phyloP scores from a whole-genome alignment of 805 yeast genomes.

The Danielia oregonensis region DNA sequence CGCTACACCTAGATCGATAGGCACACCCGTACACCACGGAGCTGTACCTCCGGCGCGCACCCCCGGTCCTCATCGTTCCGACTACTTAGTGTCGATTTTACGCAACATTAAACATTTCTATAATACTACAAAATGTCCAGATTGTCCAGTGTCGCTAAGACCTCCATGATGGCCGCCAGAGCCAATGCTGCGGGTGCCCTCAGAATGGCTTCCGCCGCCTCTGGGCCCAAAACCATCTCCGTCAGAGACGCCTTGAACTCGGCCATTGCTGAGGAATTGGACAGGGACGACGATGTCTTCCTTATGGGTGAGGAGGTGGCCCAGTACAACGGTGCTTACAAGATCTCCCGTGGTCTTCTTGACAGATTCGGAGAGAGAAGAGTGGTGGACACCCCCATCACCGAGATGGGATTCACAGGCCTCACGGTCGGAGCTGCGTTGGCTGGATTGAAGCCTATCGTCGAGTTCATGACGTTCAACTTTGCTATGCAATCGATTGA shows the following conservation, averaged over 20 bases:
- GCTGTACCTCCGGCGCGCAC: conserved; percentile 17
- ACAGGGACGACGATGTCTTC: conserved; percentile 90
- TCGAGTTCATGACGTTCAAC: conserved; percentile 99
- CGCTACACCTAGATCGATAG: not conserved
- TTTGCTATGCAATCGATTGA: conserved; percentile 99
- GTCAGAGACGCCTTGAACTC: conserved; percentile 96
- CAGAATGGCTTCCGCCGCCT: conserved; percentile 44
- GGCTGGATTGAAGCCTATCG: conserved; percentile 92
- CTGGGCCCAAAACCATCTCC: conserved; percentile 64
- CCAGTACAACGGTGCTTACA: conserved; percentile 98
- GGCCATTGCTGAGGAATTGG: conserved; percentile 96
- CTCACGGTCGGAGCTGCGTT: conserved; percentile 94
- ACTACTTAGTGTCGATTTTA: conserved; percentile 1
- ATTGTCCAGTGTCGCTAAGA: conserved; percentile 38
- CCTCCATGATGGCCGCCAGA: conserved; percentile 39
- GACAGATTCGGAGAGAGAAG: conserved; percentile 95
- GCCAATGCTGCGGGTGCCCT: conserved; percentile 19
- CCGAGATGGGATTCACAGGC: conserved; percentile 99
- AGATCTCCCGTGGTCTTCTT: conserved; percentile 90
- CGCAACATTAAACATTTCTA: not conserved
- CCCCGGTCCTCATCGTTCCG: conserved; percentile 22
- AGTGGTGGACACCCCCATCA: conserved; percentile 94
- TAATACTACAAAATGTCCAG: conserved; percentile 18
- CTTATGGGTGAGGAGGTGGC: conserved; percentile 99
- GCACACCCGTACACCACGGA: conserved; percentile 9